Base-by-base conservation (phyloP, 345 rosid genomes). In the Aquilaria yunnanensis region DNA sequence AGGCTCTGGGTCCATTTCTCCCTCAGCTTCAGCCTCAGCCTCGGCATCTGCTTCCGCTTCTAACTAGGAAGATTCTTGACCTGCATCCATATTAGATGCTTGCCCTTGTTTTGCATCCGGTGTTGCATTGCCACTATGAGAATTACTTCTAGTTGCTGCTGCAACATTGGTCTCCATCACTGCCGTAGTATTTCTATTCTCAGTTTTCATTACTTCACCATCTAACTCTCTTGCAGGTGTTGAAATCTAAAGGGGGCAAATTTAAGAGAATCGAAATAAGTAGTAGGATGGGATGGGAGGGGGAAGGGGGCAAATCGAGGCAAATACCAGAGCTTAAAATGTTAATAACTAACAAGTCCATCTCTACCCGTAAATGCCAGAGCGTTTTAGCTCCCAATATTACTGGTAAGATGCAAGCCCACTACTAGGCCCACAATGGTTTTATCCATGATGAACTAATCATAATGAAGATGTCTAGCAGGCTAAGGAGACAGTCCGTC, bases 21-120 rank as follows among this genome's bases (percentile, higher is more conserved):
- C 8, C 43, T 84, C 94, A 1, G 76, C 23, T 23, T 23, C 1
- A 23, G 23, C 23, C 23, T 23, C 23, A 23, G 23, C 65, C 63
- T 83, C 90, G 8, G 59, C 78, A 66, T 81, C 83, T 0, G 74
- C 82, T 16, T 87, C 88, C 10, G 84, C 84, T 62, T 89, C 95
- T 46, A 80, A 56, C 59, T 83, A 94, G 12, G 92, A 96, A 0
- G 87, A 78, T 67, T 93, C 97, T 67, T 81, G 97, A 66, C 91
- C 92, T 0, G 52, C 75, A 14, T 87, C 92, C 0, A 81, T 73
- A 31, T 90, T 96, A 2, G 95, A 78, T 77, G 83, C 82, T 34
- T 79, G 88, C 86, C 85, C 87, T 74, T 79, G 87, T 14, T 78
- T 80, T 61, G 86, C 98, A 34, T 90, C 97, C 1, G 88, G 91